phyloP scores from a whole-genome alignment of 2,329 filamentous ascomycete species.

The Colletotrichum sp. region DNA sequence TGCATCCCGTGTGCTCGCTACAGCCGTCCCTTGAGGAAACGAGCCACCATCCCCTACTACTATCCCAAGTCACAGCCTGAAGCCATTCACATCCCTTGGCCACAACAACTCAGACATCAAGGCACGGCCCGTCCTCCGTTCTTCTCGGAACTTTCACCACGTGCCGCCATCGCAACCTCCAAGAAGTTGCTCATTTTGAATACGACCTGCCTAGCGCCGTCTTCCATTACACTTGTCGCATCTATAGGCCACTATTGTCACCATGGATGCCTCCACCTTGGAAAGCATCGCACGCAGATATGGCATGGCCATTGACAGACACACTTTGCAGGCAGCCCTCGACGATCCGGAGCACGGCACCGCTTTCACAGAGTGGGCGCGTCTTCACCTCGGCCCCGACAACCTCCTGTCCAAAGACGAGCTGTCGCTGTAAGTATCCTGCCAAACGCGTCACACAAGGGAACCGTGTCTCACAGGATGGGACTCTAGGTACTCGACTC shows the following conservation, averaged over 20 bases:
- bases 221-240: not conserved
- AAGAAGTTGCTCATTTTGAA: not conserved
- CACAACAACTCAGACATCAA: not conserved
- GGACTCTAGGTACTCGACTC: slow-evolving; percentile 49
- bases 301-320: slow-evolving; percentile 37
- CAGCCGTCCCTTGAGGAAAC: not conserved
- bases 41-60: not conserved
- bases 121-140: slow-evolving; percentile 6
- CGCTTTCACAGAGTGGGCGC: slow-evolving; percentile 52
- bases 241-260: not conserved
- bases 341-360: slow-evolving; percentile 37
- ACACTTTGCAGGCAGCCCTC: slow-evolving; percentile 38
- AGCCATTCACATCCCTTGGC: not conserved
- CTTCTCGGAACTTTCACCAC: not conserved
- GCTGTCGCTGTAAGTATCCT: slow-evolving; percentile 50
- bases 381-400: slow-evolving; percentile 51
- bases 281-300: slow-evolving; percentile 33
- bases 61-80: not conserved
- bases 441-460: not conserved
- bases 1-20: slow-evolving; percentile 9
- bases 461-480: slow-evolving; percentile 16
- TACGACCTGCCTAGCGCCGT: not conserved
- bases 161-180: not conserved
- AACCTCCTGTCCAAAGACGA: slow-evolving; percentile 61
- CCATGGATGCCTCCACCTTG: slow-evolving; percentile 11